These are phyloP conservation scores for Uronychia setigera DNA, from an alignment of 73 alveolate genomes.

Conservation along the genomic window DNA sequence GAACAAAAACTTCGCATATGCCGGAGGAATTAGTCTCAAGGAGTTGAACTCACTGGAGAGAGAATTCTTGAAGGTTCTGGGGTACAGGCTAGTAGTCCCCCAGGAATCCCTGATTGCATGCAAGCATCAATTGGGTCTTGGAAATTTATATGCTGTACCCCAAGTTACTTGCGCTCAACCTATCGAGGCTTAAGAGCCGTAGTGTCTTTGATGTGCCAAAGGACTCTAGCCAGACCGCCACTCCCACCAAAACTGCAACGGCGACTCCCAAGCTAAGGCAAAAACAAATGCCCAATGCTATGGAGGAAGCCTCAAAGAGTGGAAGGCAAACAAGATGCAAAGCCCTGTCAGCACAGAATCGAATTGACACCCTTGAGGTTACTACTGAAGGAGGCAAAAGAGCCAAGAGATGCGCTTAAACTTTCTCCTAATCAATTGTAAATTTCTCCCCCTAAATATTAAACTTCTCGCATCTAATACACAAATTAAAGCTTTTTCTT, in stretches of 20 bases:
- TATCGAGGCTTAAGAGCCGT: neutral
- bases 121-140: neutral
- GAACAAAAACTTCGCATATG: neutral
- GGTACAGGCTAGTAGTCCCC: neutral
- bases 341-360: no score
- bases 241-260: constrained; percentile 4
- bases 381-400: no score
- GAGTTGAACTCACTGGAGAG: neutral
- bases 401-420: no score
- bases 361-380: no score
- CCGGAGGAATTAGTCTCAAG: neutral
- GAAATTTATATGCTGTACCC: neutral
- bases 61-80: neutral
- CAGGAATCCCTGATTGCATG: neutral
- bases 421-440: no score
- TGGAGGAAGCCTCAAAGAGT: neutral
- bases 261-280: neutral
- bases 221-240: neutral
- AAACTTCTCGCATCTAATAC: no score
- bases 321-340: neutral
- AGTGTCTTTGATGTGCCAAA: neutral
- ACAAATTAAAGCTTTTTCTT: no score
- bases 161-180: neutral
- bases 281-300: neutral
- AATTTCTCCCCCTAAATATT: no score